These are phyloP conservation scores for Ambrosiella xylebori DNA, from an alignment of 2,329 filamentous ascomycete genomes.

Conservation along the genomic window DNA sequence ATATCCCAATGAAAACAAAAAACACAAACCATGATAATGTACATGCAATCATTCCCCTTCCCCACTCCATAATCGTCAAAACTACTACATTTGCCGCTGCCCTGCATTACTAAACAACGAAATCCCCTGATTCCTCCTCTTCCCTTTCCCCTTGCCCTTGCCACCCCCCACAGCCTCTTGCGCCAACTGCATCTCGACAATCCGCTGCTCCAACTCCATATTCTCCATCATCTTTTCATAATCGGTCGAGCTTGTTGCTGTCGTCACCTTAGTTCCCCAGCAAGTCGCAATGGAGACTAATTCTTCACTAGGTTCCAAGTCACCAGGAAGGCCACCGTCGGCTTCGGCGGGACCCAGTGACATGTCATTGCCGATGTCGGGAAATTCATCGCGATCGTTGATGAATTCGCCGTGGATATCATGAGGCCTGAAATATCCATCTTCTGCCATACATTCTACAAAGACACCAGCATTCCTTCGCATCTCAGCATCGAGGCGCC, in stretches of 20 bases:
- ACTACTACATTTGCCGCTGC: not conserved
- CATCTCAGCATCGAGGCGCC: conserved; percentile 54
- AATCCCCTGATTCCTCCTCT: not conserved
- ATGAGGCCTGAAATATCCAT: conserved; percentile 22
- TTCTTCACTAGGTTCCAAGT: not conserved
- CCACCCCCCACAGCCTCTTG: conserved; percentile 25
- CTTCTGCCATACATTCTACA: conserved; percentile 19
- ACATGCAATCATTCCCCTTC: not conserved
- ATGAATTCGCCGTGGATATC: not conserved
- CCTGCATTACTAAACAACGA: conserved; percentile 14
- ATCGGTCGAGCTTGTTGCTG: not conserved
- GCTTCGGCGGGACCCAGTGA: not conserved
- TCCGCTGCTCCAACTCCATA: conserved; percentile 19
- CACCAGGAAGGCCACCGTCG: not conserved
- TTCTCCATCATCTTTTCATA: not conserved
- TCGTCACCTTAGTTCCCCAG: not conserved
- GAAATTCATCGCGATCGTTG: not conserved
- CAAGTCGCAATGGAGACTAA: not conserved
- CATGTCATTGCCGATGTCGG: not conserved
- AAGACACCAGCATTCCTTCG: conserved; percentile 28
- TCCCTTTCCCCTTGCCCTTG: conserved; percentile 13
- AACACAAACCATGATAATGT: not conserved
- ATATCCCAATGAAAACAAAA: not conserved
- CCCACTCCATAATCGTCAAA: not conserved
- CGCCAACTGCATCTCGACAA: conserved; percentile 47